These are phyloP conservation scores for Bipolaris victoriae DNA, from an alignment of 2,329 filamentous ascomycete species.

Conservation along the genomic window DNA sequence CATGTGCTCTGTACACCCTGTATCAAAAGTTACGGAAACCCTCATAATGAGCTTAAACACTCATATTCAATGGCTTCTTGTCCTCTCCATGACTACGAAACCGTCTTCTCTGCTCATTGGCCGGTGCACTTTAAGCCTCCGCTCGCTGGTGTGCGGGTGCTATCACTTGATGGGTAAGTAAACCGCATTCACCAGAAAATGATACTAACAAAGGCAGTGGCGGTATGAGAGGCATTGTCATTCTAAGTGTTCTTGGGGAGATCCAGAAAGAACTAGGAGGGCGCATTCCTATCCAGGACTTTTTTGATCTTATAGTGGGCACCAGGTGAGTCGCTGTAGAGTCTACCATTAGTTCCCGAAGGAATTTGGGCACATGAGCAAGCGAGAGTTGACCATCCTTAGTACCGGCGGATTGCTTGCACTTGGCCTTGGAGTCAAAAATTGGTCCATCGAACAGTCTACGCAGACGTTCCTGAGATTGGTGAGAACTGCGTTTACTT, in stretches of 20 bases:
- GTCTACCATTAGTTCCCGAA: too few relatives aligned
- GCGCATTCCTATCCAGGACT: slow-evolving; percentile 50
- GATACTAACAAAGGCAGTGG: slow-evolving; percentile 1
- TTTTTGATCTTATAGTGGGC: slow-evolving; percentile 56
- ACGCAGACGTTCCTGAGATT: slow-evolving; percentile 43
- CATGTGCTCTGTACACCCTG: slow-evolving; percentile 56
- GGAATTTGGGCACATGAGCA: too few relatives aligned
- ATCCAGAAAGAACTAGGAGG: slow-evolving; percentile 51
- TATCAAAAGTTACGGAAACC: slow-evolving; percentile 41
- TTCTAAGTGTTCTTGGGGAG: slow-evolving; percentile 52
- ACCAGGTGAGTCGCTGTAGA: slow-evolving; percentile 19
- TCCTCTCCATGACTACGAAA: not conserved
- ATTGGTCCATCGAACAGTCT: slow-evolving; percentile 50
- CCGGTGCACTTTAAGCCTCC: slow-evolving; percentile 42
- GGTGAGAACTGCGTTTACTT: slow-evolving; percentile 52
- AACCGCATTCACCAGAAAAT: not conserved
- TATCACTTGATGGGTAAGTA: slow-evolving; percentile 17
- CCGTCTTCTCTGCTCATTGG: slow-evolving; percentile 13
- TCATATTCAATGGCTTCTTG: not conserved
- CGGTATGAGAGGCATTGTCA: slow-evolving; percentile 34
- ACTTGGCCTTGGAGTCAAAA: slow-evolving; percentile 49
- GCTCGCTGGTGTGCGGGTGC: slow-evolving; percentile 14
- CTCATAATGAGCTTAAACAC: not conserved
- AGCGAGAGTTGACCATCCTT: not conserved
- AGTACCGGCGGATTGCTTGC: slow-evolving; percentile 55